Base-by-base conservation (phyloP, 2,329 filamentous ascomycete species). In the Nannizziopsis barbatae region DNA sequence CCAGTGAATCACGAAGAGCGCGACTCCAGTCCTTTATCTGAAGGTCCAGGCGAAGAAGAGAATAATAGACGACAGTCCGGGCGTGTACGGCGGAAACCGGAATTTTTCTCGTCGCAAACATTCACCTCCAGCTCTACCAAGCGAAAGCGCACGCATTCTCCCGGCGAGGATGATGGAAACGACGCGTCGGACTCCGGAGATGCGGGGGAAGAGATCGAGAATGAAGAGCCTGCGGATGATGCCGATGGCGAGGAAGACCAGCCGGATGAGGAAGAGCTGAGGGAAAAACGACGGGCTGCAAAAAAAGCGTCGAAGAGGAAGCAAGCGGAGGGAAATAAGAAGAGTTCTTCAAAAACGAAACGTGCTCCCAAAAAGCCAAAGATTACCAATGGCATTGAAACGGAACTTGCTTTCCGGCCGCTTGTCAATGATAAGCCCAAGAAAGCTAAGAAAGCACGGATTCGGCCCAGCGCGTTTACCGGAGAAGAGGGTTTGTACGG, bases 401-500 rank as follows among this genome's bases (percentile, higher is more conserved):
- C 62, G 39, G 72, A 69, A 52, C 65, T 82, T 43, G 76, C 79
- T 10, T 72, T 80, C 42, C 71, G 78, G 18, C 73, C 74, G 5
- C 70, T 71, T 32, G 63, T 67, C 38, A 71, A 70, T 56, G 63
- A 63, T 37, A 58, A 57, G 42, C 69, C 69, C 50, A 56, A 66
- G 33, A 72, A 72, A 51, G 61, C 65, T 15, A 71, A 71, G 57
- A 78, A 75, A 55, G 69, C 70, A 41, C 72, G 71, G 37, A 64
- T 72, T 18, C 69, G 74, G 52, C 73, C 74, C 50, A 74, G 71
- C 57, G 69, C 72, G 50, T 70, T 74, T 48, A 71, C 70, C 9
- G 70, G 71, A 8, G 48, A 76, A 52, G 70, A 68, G 15, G 77
- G 79, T 8, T 62, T 83, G 12, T 83, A 77, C 58, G 75, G 75